phyloP scores from a whole-genome alignment of 2,329 filamentous ascomycete genomes.

The Trichoderma atroviride region DNA sequence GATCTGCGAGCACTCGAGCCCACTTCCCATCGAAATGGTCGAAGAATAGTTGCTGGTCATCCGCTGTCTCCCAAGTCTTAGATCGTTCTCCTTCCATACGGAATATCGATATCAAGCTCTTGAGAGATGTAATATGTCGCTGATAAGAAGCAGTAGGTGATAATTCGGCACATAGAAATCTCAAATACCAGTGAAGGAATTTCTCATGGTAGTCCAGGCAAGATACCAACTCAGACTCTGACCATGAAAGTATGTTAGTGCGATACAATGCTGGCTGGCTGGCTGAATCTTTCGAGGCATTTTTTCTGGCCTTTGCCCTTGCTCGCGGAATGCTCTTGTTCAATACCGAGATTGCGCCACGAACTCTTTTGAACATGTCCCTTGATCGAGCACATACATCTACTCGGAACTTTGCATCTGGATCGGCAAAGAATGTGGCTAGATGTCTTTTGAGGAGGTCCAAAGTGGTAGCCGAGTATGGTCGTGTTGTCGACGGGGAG shows the following conservation, averaged over 20 bases:
- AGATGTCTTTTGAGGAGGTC: conserved; percentile 66
- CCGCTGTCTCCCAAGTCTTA: conserved; percentile 44
- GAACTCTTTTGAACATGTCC: conserved; percentile 74
- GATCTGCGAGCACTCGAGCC: conserved; percentile 70
- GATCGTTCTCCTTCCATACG: conserved; percentile 65
- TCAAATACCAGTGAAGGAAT: conserved; percentile 75
- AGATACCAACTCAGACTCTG: conserved; percentile 42
- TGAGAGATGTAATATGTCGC: conserved; percentile 79
- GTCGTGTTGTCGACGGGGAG: conserved; percentile 72
- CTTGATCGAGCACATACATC: conserved; percentile 76
- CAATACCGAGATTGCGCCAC: conserved; percentile 64
- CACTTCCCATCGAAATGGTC: conserved; percentile 52
- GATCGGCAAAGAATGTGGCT: conserved; percentile 74
- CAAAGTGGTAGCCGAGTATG: conserved; percentile 67
- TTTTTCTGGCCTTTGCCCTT: conserved; percentile 42
- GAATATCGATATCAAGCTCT: conserved; percentile 67
- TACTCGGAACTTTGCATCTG: conserved; percentile 82
- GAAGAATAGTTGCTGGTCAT: conserved; percentile 46
- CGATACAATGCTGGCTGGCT: conserved; percentile 42
- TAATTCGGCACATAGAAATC: conserved; percentile 73
- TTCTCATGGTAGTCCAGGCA: conserved; percentile 55
- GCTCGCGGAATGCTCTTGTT: conserved; percentile 47
- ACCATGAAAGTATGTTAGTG: conserved; percentile 45
- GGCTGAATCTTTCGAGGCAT: conserved; percentile 31
- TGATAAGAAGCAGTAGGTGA: conserved; percentile 85